Base-by-base conservation (phyloP, 345 rosid species). In the Citrus sinensis region DNA sequence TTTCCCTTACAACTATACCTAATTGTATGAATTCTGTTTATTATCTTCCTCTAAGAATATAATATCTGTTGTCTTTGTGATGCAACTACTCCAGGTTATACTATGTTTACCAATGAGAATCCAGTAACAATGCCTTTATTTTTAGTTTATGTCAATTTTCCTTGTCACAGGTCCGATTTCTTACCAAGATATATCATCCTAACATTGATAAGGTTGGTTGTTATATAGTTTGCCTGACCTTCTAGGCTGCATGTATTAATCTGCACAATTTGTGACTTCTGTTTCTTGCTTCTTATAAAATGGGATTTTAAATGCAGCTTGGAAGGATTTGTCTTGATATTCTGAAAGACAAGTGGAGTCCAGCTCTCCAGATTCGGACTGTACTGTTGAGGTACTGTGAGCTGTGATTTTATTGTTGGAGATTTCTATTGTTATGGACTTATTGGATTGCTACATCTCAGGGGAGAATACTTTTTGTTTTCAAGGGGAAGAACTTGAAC, bases 301-400 rank as follows among this genome's bases (percentile, higher is more conserved):
- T 62, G 40, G 64, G 63, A 68, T 77, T 67, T 16, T 54, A 60
- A 2, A 60, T 79, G 81, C 82, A 96, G 98, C 98, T 96, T 79
- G 99, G 99, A 83, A 86, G 99, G 78, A 96, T 96, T 70, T 96
- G 99, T 90, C 98, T 96, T 40, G 99, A 96, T 86, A 96, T 96
- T 83, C 87, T 96, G 85, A 96, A 96, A 77, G 99, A 96, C 87
- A 96, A 96, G 77, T 96, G 99, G 99, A 96, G 99, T 83, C 99
- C 99, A 59, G 99, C 99, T 77, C 90, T 96, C 61, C 99, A 96
- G 88, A 96, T 96, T 65, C 88, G 99, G 75, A 96, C 99, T 22
- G 99, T 96, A 73, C 95, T 96, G 82, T 80, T 96, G 89, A 96
- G 99, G 99, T 96, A 90, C 62, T 37, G 25, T 67, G 70, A n/a